Evolutionary conservation across 345 rosid species (phyloP).

Genomic region (Populus pruinosa): DNA sequence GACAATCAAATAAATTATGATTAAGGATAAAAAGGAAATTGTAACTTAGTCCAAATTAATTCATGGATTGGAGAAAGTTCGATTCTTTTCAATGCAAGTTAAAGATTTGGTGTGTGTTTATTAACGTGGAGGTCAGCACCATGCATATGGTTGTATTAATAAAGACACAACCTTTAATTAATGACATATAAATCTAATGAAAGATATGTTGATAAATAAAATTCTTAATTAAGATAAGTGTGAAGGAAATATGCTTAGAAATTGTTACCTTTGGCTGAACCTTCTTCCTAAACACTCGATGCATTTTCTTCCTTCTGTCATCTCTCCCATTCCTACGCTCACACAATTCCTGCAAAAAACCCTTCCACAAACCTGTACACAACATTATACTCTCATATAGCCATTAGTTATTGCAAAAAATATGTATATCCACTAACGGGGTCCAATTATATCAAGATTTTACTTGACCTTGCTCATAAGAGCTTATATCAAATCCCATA

Average conservation of each 20-base stretch:
- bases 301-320: conserved; percentile 66
- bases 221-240: neutral
- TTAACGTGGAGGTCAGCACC: too few relatives aligned
- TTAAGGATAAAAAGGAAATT: too few relatives aligned
- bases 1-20: too few relatives aligned
- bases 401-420: neutral
- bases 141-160: too few relatives aligned
- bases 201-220: neutral
- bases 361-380: conserved; percentile 61
- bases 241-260: neutral
- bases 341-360: conserved; percentile 54
- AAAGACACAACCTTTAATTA: too few relatives aligned
- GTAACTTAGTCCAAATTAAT: too few relatives aligned
- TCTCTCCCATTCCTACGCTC: conserved; percentile 56
- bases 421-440: neutral
- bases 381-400: neutral
- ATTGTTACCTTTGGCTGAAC: conserved; percentile 51
- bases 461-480: too few relatives aligned
- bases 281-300: conserved; percentile 48
- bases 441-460: too few relatives aligned
- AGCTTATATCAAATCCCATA: too few relatives aligned
- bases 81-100: neutral
- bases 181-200: too few relatives aligned
- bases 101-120: too few relatives aligned
- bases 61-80: too few relatives aligned